Percentiles rank a stretch among this genome's conserved stretches.
phyloP scores from a whole-genome alignment of 345 rosid genomes.

The Aquilaria yunnanensis region DNA sequence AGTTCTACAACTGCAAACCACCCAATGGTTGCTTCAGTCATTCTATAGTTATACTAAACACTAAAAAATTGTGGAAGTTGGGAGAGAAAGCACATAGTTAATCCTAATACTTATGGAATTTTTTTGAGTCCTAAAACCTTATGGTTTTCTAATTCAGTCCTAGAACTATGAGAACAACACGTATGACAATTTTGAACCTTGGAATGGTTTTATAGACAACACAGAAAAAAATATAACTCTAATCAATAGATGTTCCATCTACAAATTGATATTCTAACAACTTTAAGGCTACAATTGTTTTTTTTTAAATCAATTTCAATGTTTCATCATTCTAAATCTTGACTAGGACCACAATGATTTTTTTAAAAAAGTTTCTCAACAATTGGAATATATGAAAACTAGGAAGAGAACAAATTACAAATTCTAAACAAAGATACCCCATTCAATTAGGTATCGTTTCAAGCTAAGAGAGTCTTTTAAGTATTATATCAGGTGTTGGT shows the following conservation, averaged over 20 bases:
- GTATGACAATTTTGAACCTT: constrained; percentile 66
- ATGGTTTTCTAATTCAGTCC: too few species aligned
- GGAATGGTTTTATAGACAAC: constrained; percentile 61
- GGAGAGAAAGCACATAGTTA: too few species aligned
- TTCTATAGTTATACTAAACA: too few species aligned
- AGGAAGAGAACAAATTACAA: constrained; percentile 9
- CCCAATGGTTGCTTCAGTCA: too few species aligned
- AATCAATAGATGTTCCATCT: constrained; percentile 37
- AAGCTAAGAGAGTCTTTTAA: constrained; percentile 69
- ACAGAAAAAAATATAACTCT: constrained; percentile 28
- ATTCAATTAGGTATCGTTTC: constrained; percentile 57
- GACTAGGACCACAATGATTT: constrained; percentile 77
- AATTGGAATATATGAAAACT: constrained; percentile 9
- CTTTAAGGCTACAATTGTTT: constrained; percentile 70
- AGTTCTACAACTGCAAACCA: too few species aligned
- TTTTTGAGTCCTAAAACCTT: too few species aligned
- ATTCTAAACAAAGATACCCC: constrained; percentile 10
- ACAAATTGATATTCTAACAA: constrained; percentile 58
- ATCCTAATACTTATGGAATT: too few species aligned
- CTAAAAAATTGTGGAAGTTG: too few species aligned
- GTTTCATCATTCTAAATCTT: constrained; percentile 92
- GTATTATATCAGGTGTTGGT: constrained; percentile 42
- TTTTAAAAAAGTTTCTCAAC: constrained; percentile 37
- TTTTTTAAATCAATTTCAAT: constrained; percentile 70
- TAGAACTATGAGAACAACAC: constrained; percentile 39